phyloP scores from a whole-genome alignment of 2,329 filamentous ascomycete genomes.

The Lachnellula suecica region DNA sequence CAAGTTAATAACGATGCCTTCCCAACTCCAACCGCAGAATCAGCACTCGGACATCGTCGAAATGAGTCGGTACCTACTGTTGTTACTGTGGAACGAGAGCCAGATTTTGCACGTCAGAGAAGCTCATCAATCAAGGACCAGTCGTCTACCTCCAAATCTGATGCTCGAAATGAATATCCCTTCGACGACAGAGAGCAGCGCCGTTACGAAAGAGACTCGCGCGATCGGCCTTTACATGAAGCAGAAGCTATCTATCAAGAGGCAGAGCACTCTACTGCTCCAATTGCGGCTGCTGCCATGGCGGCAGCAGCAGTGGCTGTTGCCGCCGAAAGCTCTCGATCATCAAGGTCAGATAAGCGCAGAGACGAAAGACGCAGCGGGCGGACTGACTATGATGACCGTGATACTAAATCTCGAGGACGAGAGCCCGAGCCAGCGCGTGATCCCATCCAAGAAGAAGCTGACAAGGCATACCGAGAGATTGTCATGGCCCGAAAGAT shows the following conservation, averaged over 20 bases:
- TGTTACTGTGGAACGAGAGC: constrained; percentile 53
- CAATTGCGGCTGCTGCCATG: constrained; percentile 46
- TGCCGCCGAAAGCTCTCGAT: constrained; percentile 35
- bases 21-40: constrained; percentile 41
- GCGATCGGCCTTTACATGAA: constrained; percentile 35
- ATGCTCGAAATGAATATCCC: constrained; percentile 14
- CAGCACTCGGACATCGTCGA: constrained; percentile 14
- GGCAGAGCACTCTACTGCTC: constrained; percentile 47
- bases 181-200: constrained; percentile 15
- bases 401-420: constrained; percentile 18
- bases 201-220: constrained; percentile 14
- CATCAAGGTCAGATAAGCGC: constrained; percentile 32
- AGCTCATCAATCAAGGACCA: constrained; percentile 27
- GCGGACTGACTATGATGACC: constrained; percentile 27
- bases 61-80: constrained; percentile 40
- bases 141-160: constrained; percentile 9
- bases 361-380: constrained; percentile 38
- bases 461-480: constrained; percentile 58
- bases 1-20: constrained; percentile 55
- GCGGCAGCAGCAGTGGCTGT: constrained; percentile 47
- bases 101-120: constrained; percentile 35
- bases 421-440: constrained; percentile 20
- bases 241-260: constrained; percentile 46
- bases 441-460: constrained; percentile 55
- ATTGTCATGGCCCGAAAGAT: constrained; percentile 52